Percentiles rank a stretch among this genome's conserved stretches.
These are phyloP conservation scores for Xylaria scruposa DNA, from an alignment of 495 filamentous ascomycete genomes.

Conservation along the genomic window DNA sequence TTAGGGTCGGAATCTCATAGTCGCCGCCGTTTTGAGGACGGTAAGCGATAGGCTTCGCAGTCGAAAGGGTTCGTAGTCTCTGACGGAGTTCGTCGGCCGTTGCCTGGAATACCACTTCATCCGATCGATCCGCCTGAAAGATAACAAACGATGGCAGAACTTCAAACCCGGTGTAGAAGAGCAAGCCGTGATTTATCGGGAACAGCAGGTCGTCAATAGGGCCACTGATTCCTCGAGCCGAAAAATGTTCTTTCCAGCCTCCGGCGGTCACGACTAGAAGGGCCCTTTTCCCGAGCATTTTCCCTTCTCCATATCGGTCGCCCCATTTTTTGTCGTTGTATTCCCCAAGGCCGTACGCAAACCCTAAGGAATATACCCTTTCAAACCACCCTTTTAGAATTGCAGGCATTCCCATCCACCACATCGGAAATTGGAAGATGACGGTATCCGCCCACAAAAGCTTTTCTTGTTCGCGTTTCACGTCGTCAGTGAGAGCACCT, in stretches of 20 bases:
- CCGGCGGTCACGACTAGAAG: not conserved
- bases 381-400: constrained; percentile 18
- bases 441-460: constrained; percentile 12
- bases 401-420: constrained; percentile 18
- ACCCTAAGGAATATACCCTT: constrained; percentile 11
- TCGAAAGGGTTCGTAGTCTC: constrained; percentile 5
- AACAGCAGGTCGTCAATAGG: constrained; percentile 16
- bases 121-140: not conserved
- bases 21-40: constrained; percentile 1
- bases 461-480: constrained; percentile 19
- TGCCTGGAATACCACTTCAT: not conserved
- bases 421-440: constrained; percentile 14
- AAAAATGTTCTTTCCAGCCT: constrained; percentile 8
- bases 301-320: constrained; percentile 10
- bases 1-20: constrained; percentile 6
- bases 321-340: not conserved
- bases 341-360: constrained; percentile 7
- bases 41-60: not conserved
- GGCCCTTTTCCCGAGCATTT: constrained; percentile 5
- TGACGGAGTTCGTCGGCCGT: constrained; percentile 4
- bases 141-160: not conserved
- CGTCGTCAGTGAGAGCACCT: not conserved
- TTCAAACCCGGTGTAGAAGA: constrained; percentile 13
- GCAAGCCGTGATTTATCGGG: constrained; percentile 7
- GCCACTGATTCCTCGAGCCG: constrained; percentile 12